Evolutionary conservation across 1,284 basidiomycete genomes (phyloP), one percentile per base, ranked within the genome.

Genomic region (Moesziomyces antarcticus): DNA sequence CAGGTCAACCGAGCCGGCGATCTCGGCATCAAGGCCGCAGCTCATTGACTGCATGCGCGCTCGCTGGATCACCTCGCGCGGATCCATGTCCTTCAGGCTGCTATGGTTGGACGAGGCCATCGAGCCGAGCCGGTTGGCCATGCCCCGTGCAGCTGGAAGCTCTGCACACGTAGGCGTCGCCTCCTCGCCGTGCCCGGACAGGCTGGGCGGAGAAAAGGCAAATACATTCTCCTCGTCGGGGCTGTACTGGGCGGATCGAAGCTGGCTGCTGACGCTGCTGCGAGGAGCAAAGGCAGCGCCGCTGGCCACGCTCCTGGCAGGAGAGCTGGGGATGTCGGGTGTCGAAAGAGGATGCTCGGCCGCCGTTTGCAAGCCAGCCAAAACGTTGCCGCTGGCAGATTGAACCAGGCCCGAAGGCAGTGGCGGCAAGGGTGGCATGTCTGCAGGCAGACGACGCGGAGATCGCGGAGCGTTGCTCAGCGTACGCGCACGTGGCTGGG

Each of bases 21-120:
- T 22, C 42, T 73, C 70, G 18, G 60, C 70, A 10, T 73, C 70
- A 5, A 73, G 65, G n/a, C 70, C 70, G 25, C 60, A 73, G 25
- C 20, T 50, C 5, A 64, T 21, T 0, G 53, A 37, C 22, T 58
- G 52, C 51, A 52, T 40, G 18, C 61, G 62, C 8, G 56, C 62
- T 5, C 70, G 65, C 27, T 64, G 56, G 22, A 73, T 60, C 14
- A 73, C 20, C 27, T 55, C 65, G 40, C 61, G 59, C 3, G 70
- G 64, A 20, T 73, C 70, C 11, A 68, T 14, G 9, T 68, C 57
- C 9, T 58, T 21, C 25, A 56, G 6, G 41, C 59, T 62, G 47
- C 64, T 67, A 50, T 64, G 55, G 22, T 56, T 56, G n/a, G 69
- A 62, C 1, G 63, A 66, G 0, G 69, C 20, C 22, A 66, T 62